A percentile compares a stretch with the other conserved stretches of the same genome.
These are phyloP conservation scores for Didymella pinodella DNA, from an alignment of 2,329 filamentous ascomycete species.

Conservation along the genomic window DNA sequence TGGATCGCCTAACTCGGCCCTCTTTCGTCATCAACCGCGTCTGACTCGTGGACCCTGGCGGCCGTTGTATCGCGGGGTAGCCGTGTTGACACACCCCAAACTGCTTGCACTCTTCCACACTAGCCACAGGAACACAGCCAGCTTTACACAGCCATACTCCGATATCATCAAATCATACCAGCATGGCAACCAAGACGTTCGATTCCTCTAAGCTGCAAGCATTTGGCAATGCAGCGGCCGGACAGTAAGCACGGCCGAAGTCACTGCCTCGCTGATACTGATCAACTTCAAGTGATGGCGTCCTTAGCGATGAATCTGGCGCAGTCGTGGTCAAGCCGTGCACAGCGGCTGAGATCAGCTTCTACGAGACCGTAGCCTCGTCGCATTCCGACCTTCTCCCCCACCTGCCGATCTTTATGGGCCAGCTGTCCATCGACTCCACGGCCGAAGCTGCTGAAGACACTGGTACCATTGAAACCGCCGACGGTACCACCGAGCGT, in stretches of 20 bases:
- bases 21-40: conserved; percentile 9
- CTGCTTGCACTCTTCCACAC: conserved; percentile 10
- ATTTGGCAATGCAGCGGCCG: conserved; percentile 80
- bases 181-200: conserved; percentile 57
- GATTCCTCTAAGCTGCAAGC: conserved; percentile 69
- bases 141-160: conserved; percentile 7
- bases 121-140: conserved; percentile 22
- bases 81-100: conserved; percentile 18
- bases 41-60: conserved; percentile 37
- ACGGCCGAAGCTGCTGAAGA: conserved; percentile 29
- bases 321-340: conserved; percentile 94
- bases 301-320: conserved; percentile 83
- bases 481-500: conserved; percentile 39
- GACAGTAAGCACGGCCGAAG: conserved; percentile 70
- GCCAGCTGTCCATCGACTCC: conserved; percentile 70
- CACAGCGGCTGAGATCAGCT: conserved; percentile 82
- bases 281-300: conserved; percentile 73
- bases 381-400: conserved; percentile 76
- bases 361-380: conserved; percentile 78
- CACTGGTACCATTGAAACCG: conserved; percentile 40
- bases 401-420: conserved; percentile 86
- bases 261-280: conserved; percentile 19
- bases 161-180: not conserved
- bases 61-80: conserved; percentile 19
- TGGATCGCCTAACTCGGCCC: conserved; percentile 12